phyloP scores from a whole-genome alignment of 1,139 yeast species.

The Scheffersomyces quercinus region DNA sequence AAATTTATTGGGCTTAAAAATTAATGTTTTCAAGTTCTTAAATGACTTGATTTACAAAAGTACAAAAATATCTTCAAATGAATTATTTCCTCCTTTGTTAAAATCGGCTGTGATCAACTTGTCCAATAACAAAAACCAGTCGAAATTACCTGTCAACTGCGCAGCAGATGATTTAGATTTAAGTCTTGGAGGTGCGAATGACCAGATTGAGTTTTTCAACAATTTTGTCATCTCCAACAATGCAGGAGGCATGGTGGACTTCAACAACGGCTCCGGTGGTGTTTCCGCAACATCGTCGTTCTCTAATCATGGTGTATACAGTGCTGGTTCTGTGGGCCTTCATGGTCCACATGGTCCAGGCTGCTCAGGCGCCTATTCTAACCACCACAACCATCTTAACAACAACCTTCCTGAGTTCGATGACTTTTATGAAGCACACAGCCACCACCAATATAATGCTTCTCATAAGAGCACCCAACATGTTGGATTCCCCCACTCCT shows the following conservation, averaged over 20 bases:
- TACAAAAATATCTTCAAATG: not conserved
- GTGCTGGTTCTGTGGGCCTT: not conserved
- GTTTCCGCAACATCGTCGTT: not conserved
- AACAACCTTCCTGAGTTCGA: conserved; percentile 1
- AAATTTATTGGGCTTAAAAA: conserved; percentile 2
- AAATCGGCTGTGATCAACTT: conserved; percentile 9
- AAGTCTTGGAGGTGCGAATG: conserved; percentile 12
- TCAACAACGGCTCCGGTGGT: not conserved
- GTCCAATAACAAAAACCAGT: conserved; percentile 5
- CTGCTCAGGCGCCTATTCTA: too few species aligned
- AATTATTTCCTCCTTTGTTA: conserved; percentile 9
- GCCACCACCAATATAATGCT: not conserved
- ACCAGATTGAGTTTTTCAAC: conserved; percentile 17
- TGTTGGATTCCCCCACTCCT: not conserved
- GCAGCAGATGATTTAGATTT: conserved; percentile 19
- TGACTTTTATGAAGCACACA: conserved; percentile 2
- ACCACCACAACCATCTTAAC: not conserved
- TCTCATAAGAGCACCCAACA: not conserved
- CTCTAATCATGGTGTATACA: not conserved
- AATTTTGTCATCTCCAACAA: not conserved
- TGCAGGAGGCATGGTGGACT: not conserved
- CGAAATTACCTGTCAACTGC: conserved; percentile 5
- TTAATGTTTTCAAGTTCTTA: conserved; percentile 14
- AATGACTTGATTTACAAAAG: conserved; percentile 12
- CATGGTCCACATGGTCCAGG: not conserved